Evolutionary conservation across 768 basidiomycete genomes (phyloP), one percentile per base, ranked within the genome.

Genomic region (Multifurca ochricompacta): DNA sequence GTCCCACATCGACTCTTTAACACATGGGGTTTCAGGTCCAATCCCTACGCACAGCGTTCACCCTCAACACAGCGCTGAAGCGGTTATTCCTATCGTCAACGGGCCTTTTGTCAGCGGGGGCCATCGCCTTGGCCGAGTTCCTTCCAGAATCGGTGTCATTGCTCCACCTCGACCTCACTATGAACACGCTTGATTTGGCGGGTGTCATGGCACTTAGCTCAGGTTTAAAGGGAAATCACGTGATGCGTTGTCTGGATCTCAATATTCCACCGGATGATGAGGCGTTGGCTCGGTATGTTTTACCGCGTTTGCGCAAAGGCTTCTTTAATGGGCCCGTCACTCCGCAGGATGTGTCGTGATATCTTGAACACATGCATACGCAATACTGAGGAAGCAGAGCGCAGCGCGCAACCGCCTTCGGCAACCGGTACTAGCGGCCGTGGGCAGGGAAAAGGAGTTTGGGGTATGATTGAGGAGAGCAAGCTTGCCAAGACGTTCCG

Each of bases 81-180:
- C 83, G 96, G 1, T 73, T 99, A 40, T 97, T 96, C 73, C 78
- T 98, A 19, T 87, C 91, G 6, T 81, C 84, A 3, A 96, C 94
- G 0, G 73, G 74, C 4, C 78, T 98, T 64, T 79, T 80, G 0
- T 87, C 89, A 0, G 73, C 83, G 0, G 93, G 92, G 1, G 94
- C 95, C 1, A 98, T 98, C 59, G 87, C 91, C 0, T 78, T 98
- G 2, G 96, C 95, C 2, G 95, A 98, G 67, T 98, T 96, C 73
- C 79, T 98, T 1, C 93, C 94, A 0, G 94, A 98, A 67, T 85
- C 89, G 0, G 78, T 76, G 16, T 87, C 86, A 0, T 75, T 99
- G 4, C 75, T 97, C 0, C 94, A 98, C 67, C 82, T 99, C 50
- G 96, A 97, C 68, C 71, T 96, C 27, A 96, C 92, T 0, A 72